Evolutionary conservation across 306 rosid species (phyloP).

Genomic region (Erythrophleum fordii): DNA sequence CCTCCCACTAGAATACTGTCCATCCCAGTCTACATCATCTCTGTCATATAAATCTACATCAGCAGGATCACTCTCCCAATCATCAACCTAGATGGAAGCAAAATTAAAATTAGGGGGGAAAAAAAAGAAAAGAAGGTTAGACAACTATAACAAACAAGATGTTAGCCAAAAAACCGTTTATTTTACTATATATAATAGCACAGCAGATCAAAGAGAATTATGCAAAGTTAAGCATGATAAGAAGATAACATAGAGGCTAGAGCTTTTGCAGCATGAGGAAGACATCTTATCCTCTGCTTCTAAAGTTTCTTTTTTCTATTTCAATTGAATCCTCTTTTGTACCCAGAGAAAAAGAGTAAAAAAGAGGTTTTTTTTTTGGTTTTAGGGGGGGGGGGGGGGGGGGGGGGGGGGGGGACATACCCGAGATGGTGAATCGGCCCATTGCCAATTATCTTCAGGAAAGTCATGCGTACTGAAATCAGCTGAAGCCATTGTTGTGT

Average conservation of each 20-base stretch:
- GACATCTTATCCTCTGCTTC: conserved; percentile 9
- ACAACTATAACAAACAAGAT: conserved; percentile 37
- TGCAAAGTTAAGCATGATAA: not conserved
- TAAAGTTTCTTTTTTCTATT: not conserved
- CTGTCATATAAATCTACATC: conserved; percentile 94
- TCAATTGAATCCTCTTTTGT: conserved; percentile 14
- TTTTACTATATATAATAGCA: not conserved
- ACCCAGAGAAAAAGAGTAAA: not conserved
- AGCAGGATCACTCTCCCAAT: conserved; percentile 98
- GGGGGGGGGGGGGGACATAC: too few species aligned
- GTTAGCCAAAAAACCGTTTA: conserved; percentile 22
- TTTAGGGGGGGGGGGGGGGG: too few species aligned
- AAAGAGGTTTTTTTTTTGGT: too few species aligned
- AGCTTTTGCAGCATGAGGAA: conserved; percentile 5
- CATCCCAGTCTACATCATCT: conserved; percentile 99
- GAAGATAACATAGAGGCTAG: conserved; percentile 44
- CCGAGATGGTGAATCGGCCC: conserved; percentile 96
- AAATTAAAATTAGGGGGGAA: not conserved
- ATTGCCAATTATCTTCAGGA: conserved; percentile 94
- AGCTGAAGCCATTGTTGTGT: conserved; percentile 75
- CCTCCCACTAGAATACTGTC: conserved; percentile 99
- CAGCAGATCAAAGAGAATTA: not conserved
- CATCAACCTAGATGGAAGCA: conserved; percentile 73
- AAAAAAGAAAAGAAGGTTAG: conserved; percentile 18
- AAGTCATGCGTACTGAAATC: conserved; percentile 73